A percentile compares a stretch with the other conserved stretches of the same genome.
These are phyloP conservation scores for Aegilops tauschii DNA, from an alignment of 176 grass and related monocot genomes.

Conservation along the genomic window DNA sequence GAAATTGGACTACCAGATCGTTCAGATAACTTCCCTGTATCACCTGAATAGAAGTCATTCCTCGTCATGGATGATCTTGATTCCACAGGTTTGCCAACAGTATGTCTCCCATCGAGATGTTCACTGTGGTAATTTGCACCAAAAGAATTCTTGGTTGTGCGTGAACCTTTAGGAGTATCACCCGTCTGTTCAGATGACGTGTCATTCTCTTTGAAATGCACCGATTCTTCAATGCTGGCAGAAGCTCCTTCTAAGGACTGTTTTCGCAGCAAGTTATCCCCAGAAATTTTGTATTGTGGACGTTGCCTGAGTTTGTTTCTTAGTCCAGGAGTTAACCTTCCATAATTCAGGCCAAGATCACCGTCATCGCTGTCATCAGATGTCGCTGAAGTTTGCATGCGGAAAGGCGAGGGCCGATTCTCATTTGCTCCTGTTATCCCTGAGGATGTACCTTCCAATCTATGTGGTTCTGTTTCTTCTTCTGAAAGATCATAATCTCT, in stretches of 20 bases:
- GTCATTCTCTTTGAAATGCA: conserved; percentile 28
- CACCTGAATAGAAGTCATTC: conserved; percentile 33
- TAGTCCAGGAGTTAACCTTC: conserved; percentile 75
- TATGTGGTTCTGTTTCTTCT: conserved; percentile 31
- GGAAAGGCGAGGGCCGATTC: conserved; percentile 23
- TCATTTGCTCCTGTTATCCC: conserved; percentile 30
- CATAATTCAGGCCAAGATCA: conserved; percentile 53
- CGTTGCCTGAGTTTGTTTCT: conserved; percentile 56
- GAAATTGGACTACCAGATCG: conserved; percentile 16
- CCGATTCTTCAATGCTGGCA: conserved; percentile 40
- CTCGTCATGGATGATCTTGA: conserved; percentile 37
- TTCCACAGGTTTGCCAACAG: conserved; percentile 21
- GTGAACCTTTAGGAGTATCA: conserved; percentile 26
- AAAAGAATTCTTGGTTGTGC: conserved; percentile 27
- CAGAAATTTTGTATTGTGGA: conserved; percentile 45
- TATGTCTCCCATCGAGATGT: conserved; percentile 22
- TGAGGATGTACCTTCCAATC: conserved; percentile 10
- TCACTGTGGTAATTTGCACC: conserved; percentile 19
- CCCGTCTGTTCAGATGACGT: background rate
- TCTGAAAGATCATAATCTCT: conserved; percentile 35
- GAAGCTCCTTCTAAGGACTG: conserved; percentile 45
- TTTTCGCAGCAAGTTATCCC: conserved; percentile 18
- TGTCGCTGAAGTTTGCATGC: conserved; percentile 22
- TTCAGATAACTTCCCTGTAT: conserved; percentile 21
- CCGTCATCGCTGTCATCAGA: conserved; percentile 42